Evolutionary conservation across 148 eudicot species (phyloP), one percentile per base, ranked within the genome.

Genomic region (Dianthus caryophyllus): DNA sequence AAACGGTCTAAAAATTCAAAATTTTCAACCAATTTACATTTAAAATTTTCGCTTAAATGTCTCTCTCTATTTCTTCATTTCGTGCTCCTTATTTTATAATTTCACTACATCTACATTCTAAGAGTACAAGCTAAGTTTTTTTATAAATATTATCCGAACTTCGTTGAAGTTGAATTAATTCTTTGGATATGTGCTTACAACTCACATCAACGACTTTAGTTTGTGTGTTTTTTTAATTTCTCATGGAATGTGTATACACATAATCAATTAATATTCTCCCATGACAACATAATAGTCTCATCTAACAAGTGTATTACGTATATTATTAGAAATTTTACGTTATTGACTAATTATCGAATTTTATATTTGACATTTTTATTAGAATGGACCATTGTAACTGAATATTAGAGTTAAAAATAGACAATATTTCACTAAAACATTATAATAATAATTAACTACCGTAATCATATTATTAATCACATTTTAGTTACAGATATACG

Each of bases 121-220:
- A 12, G 16, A 25, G n/a, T n/a, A n/a, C n/a, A n/a, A n/a, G n/a
- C n/a, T n/a, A n/a, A n/a, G n/a, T 14, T 26, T 33, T 59, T 8
- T 0, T 31, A 16, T 60, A 9, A 1, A 60, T 60, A 15, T 11
- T 25, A 67, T 59, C 51, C 13, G 51, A 18, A 43, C 58, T 22
- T 6, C 73, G 51, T 75, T 69, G 70, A 75, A 64, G 46, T 67
- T 74, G 71, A 67, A 67, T 73, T 73, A 67, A 67, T 73, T 73
- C 27, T 67, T 48, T 44, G 38, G 38, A 56, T 27, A 27, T 50
- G 31, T 64, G 20, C 13, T 15, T 22, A 22, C 51, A 41, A 43
- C 30, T 22, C 7, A 61, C 25, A 62, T 36, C 66, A 17, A 55
- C 60, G 60, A 55, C 60, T 13, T 55, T 25, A 11, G 6, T n/a